Base-by-base conservation (phyloP, 2,329 filamentous ascomycete genomes). In the Trichoderma sp. region DNA sequence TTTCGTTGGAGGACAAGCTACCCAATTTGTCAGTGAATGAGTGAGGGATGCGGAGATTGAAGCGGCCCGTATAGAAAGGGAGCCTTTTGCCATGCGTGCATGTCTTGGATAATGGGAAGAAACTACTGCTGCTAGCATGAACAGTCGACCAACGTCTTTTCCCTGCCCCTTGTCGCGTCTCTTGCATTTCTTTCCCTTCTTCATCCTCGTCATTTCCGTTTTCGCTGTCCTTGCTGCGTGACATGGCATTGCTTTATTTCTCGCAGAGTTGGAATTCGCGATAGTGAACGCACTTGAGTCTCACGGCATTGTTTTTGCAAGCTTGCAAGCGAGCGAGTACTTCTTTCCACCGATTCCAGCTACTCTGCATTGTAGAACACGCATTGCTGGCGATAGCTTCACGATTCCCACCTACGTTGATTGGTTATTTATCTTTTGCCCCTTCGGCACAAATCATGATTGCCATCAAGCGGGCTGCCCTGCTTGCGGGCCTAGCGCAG, bases 401-500 rank as follows among this genome's bases (percentile, higher is more conserved):
- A 24, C 32, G 32, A 7, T 2, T 63, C 21, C 2, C 11, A 37
- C 54, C 4, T 13, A 11, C 39, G 6, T 11, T 24, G 10, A 34
- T 49, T 34, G 32, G 26, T 34, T 4, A 21, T 16, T 7, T 18
- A 30, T 66, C 39, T 26, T 39, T 32, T 37, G 54, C 43, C 5
- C 5, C 21, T 39, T 32, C 2, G 11, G 24, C 24, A 26, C 13
- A 34, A 5, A 26, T 26, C 66, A 68, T 70, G 69, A 43, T 68
- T 4, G 34, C 43, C 10, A 18, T 59, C 10, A 63, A 34, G n/a
- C 59, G 43, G 13, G 49, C 65, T 11, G 66, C 59, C 34, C 34
- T 70, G n/a, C 32, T 66, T 28, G 58, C 55, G 32, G 69, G 69
- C 21, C 28, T 69, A 8, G 34, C 39, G 2, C 49, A 51, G 21